These are phyloP conservation scores for Coccomyxa sp. DNA, from an alignment of 139 green algal genomes.

Conservation along the genomic window DNA sequence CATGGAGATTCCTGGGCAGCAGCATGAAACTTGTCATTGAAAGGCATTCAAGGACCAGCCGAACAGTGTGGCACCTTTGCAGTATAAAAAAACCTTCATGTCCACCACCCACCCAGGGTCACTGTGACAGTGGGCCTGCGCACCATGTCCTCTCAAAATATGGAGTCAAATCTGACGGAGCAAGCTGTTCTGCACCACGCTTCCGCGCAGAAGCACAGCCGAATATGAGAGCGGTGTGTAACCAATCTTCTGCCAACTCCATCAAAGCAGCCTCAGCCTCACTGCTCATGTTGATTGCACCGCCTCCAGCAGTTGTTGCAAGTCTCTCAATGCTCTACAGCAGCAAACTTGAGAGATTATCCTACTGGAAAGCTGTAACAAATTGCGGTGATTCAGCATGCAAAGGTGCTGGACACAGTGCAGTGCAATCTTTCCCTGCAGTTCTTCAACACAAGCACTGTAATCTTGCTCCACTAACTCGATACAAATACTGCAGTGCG, in stretches of 20 bases:
- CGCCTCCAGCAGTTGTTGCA: neutral
- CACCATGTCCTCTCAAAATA: neutral
- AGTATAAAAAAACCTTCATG: neutral
- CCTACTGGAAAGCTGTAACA: neutral
- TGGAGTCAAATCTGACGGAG: neutral
- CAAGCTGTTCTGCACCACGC: neutral
- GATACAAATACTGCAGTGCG: neutral
- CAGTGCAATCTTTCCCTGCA: neutral
- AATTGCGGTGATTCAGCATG: neutral
- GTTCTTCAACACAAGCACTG: neutral
- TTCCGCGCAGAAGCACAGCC: neutral
- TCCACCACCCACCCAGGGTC: neutral
- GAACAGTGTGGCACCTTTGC: neutral
- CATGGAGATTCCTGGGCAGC: slow-evolving; percentile 30
- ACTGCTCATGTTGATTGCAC: too few relatives aligned
- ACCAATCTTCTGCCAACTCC: neutral
- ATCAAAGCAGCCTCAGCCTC: neutral
- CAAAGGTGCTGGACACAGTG: neutral
- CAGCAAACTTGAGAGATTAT: neutral
- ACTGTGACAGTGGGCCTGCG: neutral
- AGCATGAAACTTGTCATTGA: neutral
- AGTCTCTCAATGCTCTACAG: neutral
- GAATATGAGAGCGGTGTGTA: neutral
- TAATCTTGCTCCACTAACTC: neutral
- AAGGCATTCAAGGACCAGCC: too few relatives aligned